Percentiles rank a stretch among this genome's conserved stretches.
These are phyloP conservation scores for Cetradonia linearis DNA, from an alignment of 495 filamentous ascomycete genomes.

Conservation along the genomic window DNA sequence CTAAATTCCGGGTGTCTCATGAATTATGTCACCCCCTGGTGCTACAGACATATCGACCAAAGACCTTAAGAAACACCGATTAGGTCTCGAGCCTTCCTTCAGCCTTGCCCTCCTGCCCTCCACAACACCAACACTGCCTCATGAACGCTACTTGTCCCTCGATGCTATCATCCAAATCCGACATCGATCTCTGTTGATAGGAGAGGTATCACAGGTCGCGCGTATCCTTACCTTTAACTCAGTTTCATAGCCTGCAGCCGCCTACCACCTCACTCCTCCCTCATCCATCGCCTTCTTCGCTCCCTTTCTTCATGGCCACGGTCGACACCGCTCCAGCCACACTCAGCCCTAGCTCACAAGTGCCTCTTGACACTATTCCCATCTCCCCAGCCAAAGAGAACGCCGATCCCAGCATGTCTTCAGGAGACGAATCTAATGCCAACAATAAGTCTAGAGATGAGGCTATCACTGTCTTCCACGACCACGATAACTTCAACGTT, in stretches of 20 bases:
- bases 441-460: slow-evolving; percentile 39
- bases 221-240: background rate
- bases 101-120: background rate
- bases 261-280: background rate
- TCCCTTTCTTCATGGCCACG: slow-evolving; percentile 18
- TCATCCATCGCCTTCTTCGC: background rate
- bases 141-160: background rate
- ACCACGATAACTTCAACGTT: slow-evolving; percentile 96
- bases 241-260: background rate
- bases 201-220: background rate
- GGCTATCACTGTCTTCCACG: slow-evolving; percentile 85
- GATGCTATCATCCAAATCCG: background rate
- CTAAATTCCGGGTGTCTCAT: too few relatives aligned
- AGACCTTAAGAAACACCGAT: background rate
- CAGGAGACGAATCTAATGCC: slow-evolving; percentile 30
- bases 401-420: slow-evolving; percentile 11
- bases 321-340: slow-evolving; percentile 17
- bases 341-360: slow-evolving; percentile 30
- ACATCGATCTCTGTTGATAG: background rate
- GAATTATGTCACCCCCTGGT: too few relatives aligned
- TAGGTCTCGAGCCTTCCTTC: background rate
- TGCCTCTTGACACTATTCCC: slow-evolving; percentile 55
- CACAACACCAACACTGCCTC: background rate
- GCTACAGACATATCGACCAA: background rate
- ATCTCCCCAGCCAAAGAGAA: slow-evolving; percentile 38